Evolutionary conservation across 2,329 filamentous ascomycete species (phyloP).

Genomic region (Rhinocladiella mackenziei): DNA sequence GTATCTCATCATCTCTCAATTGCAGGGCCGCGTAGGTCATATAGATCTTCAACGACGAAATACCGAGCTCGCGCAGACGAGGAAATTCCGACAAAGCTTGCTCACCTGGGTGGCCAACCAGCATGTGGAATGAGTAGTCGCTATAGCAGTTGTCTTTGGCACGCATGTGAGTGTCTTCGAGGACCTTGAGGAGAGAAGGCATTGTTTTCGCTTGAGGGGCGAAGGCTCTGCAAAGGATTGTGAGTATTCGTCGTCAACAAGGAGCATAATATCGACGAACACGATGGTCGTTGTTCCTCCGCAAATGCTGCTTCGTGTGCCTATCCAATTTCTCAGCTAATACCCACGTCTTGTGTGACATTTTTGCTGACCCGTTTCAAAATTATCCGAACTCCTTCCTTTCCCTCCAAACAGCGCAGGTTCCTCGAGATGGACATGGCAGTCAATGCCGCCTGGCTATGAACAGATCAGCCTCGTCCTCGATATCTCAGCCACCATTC

Average conservation of each 20-base stretch:
- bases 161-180: conserved; percentile 42
- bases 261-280: conserved; percentile 4
- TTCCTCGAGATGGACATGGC: conserved; percentile 47
- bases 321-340: conserved; percentile 20
- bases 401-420: conserved; percentile 45
- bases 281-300: conserved; percentile 50
- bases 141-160: conserved; percentile 46
- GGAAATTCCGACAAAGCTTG: conserved; percentile 42
- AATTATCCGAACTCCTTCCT: conserved; percentile 43
- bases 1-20: conserved; percentile 40
- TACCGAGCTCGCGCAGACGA: conserved; percentile 37
- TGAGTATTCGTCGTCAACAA: background rate
- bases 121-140: conserved; percentile 53
- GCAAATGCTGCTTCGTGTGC: conserved; percentile 45
- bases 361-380: conserved; percentile 36
- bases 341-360: background rate
- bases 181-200: conserved; percentile 42
- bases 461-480: background rate
- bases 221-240: conserved; percentile 35
- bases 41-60: conserved; percentile 45
- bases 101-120: conserved; percentile 49
- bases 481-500: background rate
- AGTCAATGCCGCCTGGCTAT: conserved; percentile 46
- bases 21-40: conserved; percentile 46
- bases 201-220: conserved; percentile 46